Conservation (phyloP, 495 filamentous ascomycete species). For the Penicillium manginii region DNA sequence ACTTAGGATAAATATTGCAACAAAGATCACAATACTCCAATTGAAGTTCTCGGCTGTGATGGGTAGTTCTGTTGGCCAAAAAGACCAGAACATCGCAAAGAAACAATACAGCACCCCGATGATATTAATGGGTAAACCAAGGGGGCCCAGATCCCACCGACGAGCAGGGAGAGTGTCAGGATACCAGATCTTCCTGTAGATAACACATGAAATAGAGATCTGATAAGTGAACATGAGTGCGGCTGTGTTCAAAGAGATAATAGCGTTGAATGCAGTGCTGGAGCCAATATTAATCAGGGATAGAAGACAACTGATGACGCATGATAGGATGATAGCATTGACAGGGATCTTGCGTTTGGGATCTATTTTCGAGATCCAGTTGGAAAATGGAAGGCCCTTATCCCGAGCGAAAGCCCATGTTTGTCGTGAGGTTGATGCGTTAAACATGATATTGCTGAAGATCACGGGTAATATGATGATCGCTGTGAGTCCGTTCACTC, state of each 20-base stretch:
- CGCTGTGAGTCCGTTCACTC: slow-evolving; percentile 30
- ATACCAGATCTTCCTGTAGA: slow-evolving; percentile 37
- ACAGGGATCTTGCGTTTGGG: slow-evolving; percentile 47
- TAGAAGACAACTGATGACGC: slow-evolving; percentile 14
- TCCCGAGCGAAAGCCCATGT: slow-evolving; percentile 49
- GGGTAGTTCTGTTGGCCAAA: slow-evolving; percentile 43
- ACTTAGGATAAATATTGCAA: slow-evolving; percentile 38
- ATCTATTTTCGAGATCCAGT: slow-evolving; percentile 38
- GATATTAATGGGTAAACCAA: slow-evolving; percentile 38
- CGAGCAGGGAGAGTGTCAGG: slow-evolving; percentile 40
- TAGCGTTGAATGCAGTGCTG: slow-evolving; percentile 44
- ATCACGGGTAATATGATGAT: slow-evolving; percentile 36
- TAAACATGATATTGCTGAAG: slow-evolving; percentile 35
- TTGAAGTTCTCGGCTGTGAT: slow-evolving; percentile 49
- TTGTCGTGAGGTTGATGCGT: slow-evolving; percentile 41
- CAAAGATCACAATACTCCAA: slow-evolving; percentile 53
- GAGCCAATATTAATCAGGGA: slow-evolving; percentile 47
- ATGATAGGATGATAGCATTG: slow-evolving; percentile 40
- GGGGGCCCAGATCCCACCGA: slow-evolving; percentile 45
- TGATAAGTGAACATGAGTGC: slow-evolving; percentile 42
- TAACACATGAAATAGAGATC: slow-evolving; percentile 39
- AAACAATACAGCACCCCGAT: slow-evolving; percentile 33
- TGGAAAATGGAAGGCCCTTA: slow-evolving; percentile 39
- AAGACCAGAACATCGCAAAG: slow-evolving; percentile 39
- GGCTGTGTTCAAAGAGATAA: slow-evolving; percentile 45